Percentiles rank a stretch among this genome's conserved stretches.
Evolutionary conservation across 2,329 filamentous ascomycete species (phyloP).

Genomic region (Endoconidiophora laricicola): DNA sequence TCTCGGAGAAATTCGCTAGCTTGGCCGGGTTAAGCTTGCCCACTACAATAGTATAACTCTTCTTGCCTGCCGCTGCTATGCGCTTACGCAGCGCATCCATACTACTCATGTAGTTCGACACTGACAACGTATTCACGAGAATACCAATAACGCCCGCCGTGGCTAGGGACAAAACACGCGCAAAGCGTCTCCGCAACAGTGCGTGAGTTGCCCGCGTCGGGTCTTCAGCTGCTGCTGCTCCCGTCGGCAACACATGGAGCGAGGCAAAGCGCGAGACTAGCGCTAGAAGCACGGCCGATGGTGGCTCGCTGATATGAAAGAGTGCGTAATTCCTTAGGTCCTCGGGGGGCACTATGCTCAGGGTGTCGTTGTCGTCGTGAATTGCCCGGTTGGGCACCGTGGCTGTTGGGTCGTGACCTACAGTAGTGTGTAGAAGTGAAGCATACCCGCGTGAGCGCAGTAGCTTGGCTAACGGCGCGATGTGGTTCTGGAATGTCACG

Average conservation of each 20-base stretch:
- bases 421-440: constrained; percentile 49
- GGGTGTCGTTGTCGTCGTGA: constrained; percentile 11
- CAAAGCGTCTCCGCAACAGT: constrained; percentile 70
- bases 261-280: constrained; percentile 66
- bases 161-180: constrained; percentile 61
- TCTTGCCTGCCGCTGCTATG: constrained; percentile 73
- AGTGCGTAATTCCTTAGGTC: constrained; percentile 51
- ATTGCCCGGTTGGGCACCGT: constrained; percentile 59
- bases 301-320: constrained; percentile 72
- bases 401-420: constrained; percentile 64
- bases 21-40: constrained; percentile 94
- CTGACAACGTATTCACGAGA: constrained; percentile 84
- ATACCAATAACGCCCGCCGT: constrained; percentile 81
- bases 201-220: constrained; percentile 29
- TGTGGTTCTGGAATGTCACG: constrained; percentile 66
- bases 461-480: constrained; percentile 37
- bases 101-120: constrained; percentile 75
- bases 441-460: constrained; percentile 51
- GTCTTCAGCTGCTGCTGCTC: constrained; percentile 28
- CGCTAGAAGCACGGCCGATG: constrained; percentile 68
- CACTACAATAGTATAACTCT: constrained; percentile 89
- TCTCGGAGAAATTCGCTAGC: constrained; percentile 86
- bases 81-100: constrained; percentile 55
- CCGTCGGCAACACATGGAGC: constrained; percentile 60
- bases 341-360: constrained; percentile 22